A percentile compares a stretch with the other conserved stretches of the same genome.
These are phyloP conservation scores for Cylindrodendrum hubeiense DNA, from an alignment of 2,329 filamentous ascomycete genomes.

Conservation along the genomic window DNA sequence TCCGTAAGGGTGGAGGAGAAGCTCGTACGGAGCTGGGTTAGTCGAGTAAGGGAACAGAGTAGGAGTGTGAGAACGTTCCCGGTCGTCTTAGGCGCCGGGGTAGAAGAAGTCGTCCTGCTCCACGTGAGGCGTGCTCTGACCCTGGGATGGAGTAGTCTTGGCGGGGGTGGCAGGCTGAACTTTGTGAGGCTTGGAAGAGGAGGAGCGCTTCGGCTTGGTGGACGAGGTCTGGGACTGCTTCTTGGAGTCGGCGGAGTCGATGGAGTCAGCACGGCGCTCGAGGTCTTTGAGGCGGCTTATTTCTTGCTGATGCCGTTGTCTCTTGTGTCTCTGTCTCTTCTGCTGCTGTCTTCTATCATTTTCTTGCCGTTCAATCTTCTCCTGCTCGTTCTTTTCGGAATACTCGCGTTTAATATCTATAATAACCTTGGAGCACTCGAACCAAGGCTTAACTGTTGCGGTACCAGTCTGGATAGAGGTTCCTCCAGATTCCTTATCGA, in stretches of 20 bases:
- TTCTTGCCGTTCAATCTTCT: conserved; percentile 77
- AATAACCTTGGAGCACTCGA: conserved; percentile 92
- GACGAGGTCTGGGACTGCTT: conserved; percentile 42
- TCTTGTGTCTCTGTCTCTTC: conserved; percentile 58
- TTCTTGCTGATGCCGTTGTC: too few relatives aligned
- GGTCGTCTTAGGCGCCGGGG: conserved; percentile 68
- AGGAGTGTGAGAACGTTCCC: conserved; percentile 78
- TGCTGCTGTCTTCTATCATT: conserved; percentile 66
- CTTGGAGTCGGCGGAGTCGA: conserved; percentile 58
- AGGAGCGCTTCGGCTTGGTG: conserved; percentile 49
- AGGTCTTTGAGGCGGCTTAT: conserved; percentile 87
- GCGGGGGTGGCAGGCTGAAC: conserved; percentile 43
- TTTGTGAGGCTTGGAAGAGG: conserved; percentile 46
- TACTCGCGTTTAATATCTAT: conserved; percentile 85
- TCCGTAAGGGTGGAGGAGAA: conserved; percentile 71
- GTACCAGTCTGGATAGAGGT: conserved; percentile 75
- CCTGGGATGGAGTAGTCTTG: conserved; percentile 57
- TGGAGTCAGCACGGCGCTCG: conserved; percentile 78
- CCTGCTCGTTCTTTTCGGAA: conserved; percentile 80
- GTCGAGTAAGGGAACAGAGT: conserved; percentile 76
- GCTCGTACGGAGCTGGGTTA: conserved; percentile 76
- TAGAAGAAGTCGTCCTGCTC: conserved; percentile 76
- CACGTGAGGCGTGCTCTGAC: conserved; percentile 73
- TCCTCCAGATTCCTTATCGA: too few relatives aligned
- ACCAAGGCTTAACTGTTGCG: conserved; percentile 84